Percentiles rank a stretch among this genome's conserved stretches.
These are phyloP conservation scores for Gremmenia infestans DNA, from an alignment of 2,329 filamentous ascomycete genomes.

Conservation along the genomic window DNA sequence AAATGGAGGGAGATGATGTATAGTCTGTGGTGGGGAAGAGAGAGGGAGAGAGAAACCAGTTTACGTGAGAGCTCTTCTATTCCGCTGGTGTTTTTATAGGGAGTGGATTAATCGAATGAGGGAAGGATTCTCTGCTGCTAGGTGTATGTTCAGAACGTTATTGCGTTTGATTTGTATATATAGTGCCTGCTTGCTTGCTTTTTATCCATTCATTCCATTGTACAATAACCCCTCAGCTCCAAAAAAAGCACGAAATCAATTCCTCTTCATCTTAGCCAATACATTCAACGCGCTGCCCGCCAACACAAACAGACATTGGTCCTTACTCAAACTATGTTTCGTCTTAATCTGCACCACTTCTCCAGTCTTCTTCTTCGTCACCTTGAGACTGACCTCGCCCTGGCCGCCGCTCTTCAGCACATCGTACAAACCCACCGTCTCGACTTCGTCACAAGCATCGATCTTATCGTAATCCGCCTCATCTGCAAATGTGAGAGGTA, in stretches of 20 bases:
- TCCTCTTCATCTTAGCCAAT: conserved; percentile 55
- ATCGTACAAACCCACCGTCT: conserved; percentile 77
- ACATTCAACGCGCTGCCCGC: conserved; percentile 92
- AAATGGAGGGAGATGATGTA: no score
- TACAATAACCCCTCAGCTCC: neutral
- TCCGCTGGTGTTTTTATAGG: no score
- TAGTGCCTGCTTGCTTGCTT: no score
- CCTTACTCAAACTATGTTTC: conserved; percentile 82
- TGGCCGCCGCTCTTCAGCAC: conserved; percentile 73
- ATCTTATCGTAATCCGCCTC: conserved; percentile 98
- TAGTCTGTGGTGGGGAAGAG: no score
- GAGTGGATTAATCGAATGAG: no score
- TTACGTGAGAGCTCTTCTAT: no score
- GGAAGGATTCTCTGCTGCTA: no score
- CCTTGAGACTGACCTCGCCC: conserved; percentile 66
- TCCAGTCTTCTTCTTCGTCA: conserved; percentile 56
- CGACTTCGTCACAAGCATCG: conserved; percentile 71
- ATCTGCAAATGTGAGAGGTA: conserved; percentile 91
- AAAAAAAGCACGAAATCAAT: conserved; percentile 4
- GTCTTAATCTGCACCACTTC: conserved; percentile 67
- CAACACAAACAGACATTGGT: conserved; percentile 88
- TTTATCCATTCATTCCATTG: no score
- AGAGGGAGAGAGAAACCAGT: no score
- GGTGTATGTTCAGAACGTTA: no score
- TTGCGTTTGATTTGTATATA: no score